Conservation (phyloP, 331 rosid genomes). For the Pyrus hybrid region DNA sequence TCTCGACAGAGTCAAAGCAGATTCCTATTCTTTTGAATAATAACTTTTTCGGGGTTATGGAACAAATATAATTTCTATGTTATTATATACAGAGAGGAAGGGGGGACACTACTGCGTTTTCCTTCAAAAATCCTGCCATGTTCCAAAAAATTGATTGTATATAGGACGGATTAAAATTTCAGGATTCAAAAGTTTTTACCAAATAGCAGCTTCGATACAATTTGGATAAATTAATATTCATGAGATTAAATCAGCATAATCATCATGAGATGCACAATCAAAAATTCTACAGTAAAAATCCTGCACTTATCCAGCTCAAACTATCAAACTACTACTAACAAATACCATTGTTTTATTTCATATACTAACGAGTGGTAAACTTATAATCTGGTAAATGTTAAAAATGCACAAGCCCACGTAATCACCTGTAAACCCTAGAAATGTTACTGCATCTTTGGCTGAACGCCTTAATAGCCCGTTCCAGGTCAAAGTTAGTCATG, state of each 20-base stretch:
- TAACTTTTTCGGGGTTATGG: background rate
- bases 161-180: background rate
- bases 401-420: constrained; percentile 23
- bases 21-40: background rate
- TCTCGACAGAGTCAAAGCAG: background rate
- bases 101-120: too few relatives aligned
- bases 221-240: background rate
- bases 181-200: background rate
- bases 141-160: background rate
- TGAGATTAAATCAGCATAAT: constrained; percentile 37
- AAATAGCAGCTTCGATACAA: background rate
- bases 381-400: constrained; percentile 1
- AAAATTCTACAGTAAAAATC: background rate
- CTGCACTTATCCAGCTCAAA: background rate
- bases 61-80: too few relatives aligned
- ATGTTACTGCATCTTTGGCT: constrained; percentile 66
- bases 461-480: constrained; percentile 48
- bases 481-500: constrained; percentile 81
- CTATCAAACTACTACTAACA: background rate
- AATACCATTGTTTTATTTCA: background rate
- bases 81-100: too few relatives aligned
- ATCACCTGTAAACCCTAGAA: constrained; percentile 91
- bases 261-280: background rate
- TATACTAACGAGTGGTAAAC: background rate
- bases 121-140: background rate